Conservation (phyloP, 805 yeast genomes). For the Kuraishia capsulata region DNA sequence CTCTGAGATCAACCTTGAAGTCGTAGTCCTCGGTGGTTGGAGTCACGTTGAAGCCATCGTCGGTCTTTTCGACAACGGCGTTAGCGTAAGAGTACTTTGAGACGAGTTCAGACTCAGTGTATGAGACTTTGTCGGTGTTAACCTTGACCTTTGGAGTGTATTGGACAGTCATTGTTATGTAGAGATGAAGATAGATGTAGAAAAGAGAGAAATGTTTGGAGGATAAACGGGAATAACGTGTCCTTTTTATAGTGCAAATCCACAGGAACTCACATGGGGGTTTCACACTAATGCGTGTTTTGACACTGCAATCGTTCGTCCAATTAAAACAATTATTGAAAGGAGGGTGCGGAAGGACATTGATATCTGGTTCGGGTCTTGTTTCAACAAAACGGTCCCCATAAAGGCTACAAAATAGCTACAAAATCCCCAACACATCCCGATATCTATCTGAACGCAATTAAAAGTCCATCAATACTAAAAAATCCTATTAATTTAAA, state of each 20-base stretch:
- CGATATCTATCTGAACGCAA: no score
- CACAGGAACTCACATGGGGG: not conserved
- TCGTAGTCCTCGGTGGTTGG: slow-evolving; percentile 69
- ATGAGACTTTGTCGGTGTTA: slow-evolving; percentile 41
- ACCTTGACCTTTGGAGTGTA: slow-evolving; percentile 39
- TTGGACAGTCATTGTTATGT: slow-evolving; percentile 18
- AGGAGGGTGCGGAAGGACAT: no score
- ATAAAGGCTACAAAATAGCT: no score
- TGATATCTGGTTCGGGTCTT: no score
- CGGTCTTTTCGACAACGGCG: slow-evolving; percentile 52
- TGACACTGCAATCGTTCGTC: no score
- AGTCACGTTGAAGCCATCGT: slow-evolving; percentile 52
- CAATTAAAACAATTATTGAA: no score
- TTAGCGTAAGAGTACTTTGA: slow-evolving; percentile 68
- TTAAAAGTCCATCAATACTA: no score
- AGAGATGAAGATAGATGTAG: not conserved
- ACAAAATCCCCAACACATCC: no score
- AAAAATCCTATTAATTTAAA: no score
- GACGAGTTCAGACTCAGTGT: slow-evolving; percentile 40
- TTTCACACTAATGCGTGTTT: not conserved
- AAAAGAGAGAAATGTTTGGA: not conserved
- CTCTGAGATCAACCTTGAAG: slow-evolving; percentile 74
- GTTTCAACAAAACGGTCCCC: no score
- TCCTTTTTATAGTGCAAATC: not conserved
- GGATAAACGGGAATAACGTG: not conserved